These are phyloP conservation scores for Naematelia aurantialba DNA, from an alignment of 768 basidiomycete species.

Conservation along the genomic window DNA sequence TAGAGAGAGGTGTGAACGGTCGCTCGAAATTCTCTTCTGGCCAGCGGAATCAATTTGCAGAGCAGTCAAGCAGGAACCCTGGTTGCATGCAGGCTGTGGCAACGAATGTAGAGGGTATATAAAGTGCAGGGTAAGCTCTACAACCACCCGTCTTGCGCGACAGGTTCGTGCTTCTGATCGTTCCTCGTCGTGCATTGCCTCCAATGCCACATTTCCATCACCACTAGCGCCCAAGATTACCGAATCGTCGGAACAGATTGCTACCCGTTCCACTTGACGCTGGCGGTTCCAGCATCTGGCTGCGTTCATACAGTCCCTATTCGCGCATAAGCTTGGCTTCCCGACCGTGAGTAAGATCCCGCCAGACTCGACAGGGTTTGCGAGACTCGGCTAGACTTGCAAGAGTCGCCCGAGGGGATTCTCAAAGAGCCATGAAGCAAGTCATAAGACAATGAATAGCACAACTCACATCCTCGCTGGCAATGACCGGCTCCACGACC, in stretches of 20 bases:
- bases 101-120: neutral
- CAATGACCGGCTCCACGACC: slow-evolving; percentile 37
- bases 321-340: neutral
- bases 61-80: too few species aligned
- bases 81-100: too few species aligned
- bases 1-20: too few species aligned
- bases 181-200: neutral
- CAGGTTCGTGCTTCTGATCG: too few species aligned
- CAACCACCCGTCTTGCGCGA: too few species aligned
- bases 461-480: slow-evolving; percentile 44
- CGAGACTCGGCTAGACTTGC: neutral
- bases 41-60: too few species aligned
- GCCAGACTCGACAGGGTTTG: too few species aligned
- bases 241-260: neutral
- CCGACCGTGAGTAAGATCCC: too few species aligned
- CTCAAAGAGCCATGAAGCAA: neutral
- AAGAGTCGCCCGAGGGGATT: neutral
- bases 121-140: neutral
- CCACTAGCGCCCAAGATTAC: neutral
- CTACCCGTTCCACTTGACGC: neutral
- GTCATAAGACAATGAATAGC: neutral
- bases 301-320: slow-evolving; percentile 35
- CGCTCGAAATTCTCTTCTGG: too few species aligned
- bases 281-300: slow-evolving; percentile 26
- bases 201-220: neutral